Conservation (phyloP, 1,284 basidiomycete genomes). For the Irpex sp. region DNA sequence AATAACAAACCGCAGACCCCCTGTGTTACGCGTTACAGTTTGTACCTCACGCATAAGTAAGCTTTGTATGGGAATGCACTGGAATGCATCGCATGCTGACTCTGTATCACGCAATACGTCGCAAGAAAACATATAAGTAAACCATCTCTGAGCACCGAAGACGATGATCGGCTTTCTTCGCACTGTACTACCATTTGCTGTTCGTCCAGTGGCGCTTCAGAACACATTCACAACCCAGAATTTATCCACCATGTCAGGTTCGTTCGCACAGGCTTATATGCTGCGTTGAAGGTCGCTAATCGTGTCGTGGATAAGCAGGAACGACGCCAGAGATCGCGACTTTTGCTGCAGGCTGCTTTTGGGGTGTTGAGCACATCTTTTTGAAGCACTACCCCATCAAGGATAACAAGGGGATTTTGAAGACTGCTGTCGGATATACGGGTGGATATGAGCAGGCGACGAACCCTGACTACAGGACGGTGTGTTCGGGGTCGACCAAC, state of each 20-base stretch:
- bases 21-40: no score
- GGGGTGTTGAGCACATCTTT: slow-evolving; percentile 89
- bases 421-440: slow-evolving; percentile 78
- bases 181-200: background rate
- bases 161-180: background rate
- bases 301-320: background rate
- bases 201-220: background rate
- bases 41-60: no score
- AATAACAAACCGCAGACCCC: no score
- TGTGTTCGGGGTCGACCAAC: slow-evolving; percentile 74
- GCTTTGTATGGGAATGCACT: no score
- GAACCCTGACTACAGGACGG: slow-evolving; percentile 56
- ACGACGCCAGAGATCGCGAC: slow-evolving; percentile 58
- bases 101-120: no score
- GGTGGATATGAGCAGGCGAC: slow-evolving; percentile 60
- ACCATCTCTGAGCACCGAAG: no score
- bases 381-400: slow-evolving; percentile 73
- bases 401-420: slow-evolving; percentile 65
- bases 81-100: no score
- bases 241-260: slow-evolving; percentile 12
- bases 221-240: background rate
- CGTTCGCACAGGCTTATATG: background rate
- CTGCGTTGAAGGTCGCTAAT: background rate
- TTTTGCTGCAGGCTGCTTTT: slow-evolving; percentile 73
- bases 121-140: no score